Percentiles rank a stretch among this genome's conserved stretches.
These are phyloP conservation scores for Angomonas deanei DNA, from an alignment of 208 protist genomes.

Conservation along the genomic window DNA sequence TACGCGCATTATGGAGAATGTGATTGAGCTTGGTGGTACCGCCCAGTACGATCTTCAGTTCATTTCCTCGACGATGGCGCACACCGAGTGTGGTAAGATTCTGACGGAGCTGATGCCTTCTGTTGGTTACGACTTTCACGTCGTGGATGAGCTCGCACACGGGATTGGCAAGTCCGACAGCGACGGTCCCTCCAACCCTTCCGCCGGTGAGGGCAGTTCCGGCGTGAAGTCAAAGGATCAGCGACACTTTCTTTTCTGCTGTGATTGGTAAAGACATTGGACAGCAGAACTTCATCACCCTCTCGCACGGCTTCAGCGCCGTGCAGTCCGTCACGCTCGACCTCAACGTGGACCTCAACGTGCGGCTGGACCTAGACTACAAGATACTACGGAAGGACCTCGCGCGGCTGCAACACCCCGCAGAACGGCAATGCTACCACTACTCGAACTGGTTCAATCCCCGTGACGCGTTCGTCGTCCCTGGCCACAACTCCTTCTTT, in stretches of 20 bases:
- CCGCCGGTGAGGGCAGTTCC: background rate
- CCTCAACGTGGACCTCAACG: slow-evolving; percentile 8
- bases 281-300: slow-evolving; percentile 12
- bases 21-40: background rate
- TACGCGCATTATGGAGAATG: background rate
- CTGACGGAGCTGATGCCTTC: background rate
- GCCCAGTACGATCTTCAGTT: background rate
- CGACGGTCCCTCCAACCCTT: background rate
- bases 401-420: slow-evolving; percentile 3
- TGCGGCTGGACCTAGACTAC: slow-evolving; percentile 1
- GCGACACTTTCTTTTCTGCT: background rate
- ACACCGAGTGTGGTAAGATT: background rate
- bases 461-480: background rate
- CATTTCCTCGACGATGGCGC: background rate
- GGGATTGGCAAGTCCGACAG: background rate
- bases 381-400: background rate
- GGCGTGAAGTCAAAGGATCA: background rate
- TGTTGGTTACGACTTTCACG: background rate
- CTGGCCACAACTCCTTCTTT: slow-evolving; percentile 2
- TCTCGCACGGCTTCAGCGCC: slow-evolving; percentile 13
- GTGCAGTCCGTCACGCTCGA: slow-evolving; percentile 9
- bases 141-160: background rate
- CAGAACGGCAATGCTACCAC: slow-evolving; percentile 8
- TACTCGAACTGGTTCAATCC: slow-evolving; percentile 14
- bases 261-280: background rate